phyloP scores from a whole-genome alignment of 1,139 yeast species.

The Suhomyces bokatorum region DNA sequence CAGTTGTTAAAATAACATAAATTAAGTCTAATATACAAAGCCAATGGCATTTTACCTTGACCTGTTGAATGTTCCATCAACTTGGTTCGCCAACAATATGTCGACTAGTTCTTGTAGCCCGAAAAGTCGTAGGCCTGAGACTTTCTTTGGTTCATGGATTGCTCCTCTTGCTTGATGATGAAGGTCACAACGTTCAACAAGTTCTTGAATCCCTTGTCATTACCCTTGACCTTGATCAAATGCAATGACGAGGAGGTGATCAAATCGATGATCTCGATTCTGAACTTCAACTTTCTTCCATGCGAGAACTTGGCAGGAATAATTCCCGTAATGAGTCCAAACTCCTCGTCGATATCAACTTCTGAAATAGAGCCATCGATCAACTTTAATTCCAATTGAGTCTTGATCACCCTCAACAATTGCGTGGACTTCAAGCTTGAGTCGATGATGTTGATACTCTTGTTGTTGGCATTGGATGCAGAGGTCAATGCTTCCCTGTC shows the following conservation, averaged over 20 bases:
- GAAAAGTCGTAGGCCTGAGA: slow-evolving; percentile 18
- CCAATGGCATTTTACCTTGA: not conserved
- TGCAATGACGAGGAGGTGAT: slow-evolving; percentile 49
- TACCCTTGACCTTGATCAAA: slow-evolving; percentile 62
- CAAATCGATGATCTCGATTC: slow-evolving; percentile 44
- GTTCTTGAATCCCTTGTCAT: slow-evolving; percentile 62
- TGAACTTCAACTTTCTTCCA: slow-evolving; percentile 51
- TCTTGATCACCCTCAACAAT: slow-evolving; percentile 36
- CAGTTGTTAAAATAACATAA: slow-evolving; percentile 1
- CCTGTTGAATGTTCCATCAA: not conserved
- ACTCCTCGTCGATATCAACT: slow-evolving; percentile 45
- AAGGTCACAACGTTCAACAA: slow-evolving; percentile 50
- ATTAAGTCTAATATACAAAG: slow-evolving; percentile 6
- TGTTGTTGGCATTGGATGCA: slow-evolving; percentile 12
- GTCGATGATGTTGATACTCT: slow-evolving; percentile 36
- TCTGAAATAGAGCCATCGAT: slow-evolving; percentile 52
- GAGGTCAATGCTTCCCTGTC: not conserved
- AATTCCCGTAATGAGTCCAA: slow-evolving; percentile 46
- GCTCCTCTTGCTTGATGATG: slow-evolving; percentile 40
- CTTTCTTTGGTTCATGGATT: slow-evolving; percentile 24
- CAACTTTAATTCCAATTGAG: slow-evolving; percentile 47
- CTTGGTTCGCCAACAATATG: not conserved
- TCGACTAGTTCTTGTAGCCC: slow-evolving; percentile 16
- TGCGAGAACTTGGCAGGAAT: slow-evolving; percentile 51
- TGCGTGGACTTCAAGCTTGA: slow-evolving; percentile 32